Evolutionary conservation across 495 filamentous ascomycete species (phyloP).

Genomic region (Neurospora sp.): DNA sequence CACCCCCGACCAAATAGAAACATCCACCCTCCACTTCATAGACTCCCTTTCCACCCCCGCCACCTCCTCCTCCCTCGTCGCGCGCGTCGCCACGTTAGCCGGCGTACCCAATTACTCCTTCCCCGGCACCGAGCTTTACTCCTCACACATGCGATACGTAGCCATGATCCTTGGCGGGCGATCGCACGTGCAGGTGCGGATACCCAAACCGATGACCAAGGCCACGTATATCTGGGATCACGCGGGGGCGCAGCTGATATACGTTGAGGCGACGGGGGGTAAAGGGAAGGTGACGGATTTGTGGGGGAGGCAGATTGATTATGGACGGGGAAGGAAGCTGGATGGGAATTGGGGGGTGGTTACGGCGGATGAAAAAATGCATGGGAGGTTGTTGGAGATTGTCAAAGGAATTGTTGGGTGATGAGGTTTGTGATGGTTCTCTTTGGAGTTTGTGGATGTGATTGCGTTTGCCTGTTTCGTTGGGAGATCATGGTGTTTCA

Average conservation of each 20-base stretch:
- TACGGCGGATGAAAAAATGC: slow-evolving; percentile 17
- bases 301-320: slow-evolving; percentile 31
- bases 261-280: slow-evolving; percentile 38
- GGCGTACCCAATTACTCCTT: slow-evolving; percentile 24
- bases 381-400: slow-evolving; percentile 12
- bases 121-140: slow-evolving; percentile 44
- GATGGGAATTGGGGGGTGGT: slow-evolving; percentile 18
- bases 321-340: slow-evolving; percentile 26
- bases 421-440: not conserved
- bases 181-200: slow-evolving; percentile 14
- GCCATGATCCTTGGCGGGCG: slow-evolving; percentile 40
- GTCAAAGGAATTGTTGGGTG: slow-evolving; percentile 5
- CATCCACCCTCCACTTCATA: slow-evolving; percentile 35
- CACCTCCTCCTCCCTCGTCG: slow-evolving; percentile 32
- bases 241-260: slow-evolving; percentile 49
- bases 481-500: not conserved
- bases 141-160: slow-evolving; percentile 50
- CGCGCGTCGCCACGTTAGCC: slow-evolving; percentile 30
- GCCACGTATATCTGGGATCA: slow-evolving; percentile 48
- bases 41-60: slow-evolving; percentile 32
- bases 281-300: slow-evolving; percentile 44
- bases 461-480: not conserved
- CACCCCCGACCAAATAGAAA: not conserved
- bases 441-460: not conserved
- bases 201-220: slow-evolving; percentile 6